Evolutionary conservation across 1,284 basidiomycete genomes (phyloP).

Genomic region (Moniliella sp.): DNA sequence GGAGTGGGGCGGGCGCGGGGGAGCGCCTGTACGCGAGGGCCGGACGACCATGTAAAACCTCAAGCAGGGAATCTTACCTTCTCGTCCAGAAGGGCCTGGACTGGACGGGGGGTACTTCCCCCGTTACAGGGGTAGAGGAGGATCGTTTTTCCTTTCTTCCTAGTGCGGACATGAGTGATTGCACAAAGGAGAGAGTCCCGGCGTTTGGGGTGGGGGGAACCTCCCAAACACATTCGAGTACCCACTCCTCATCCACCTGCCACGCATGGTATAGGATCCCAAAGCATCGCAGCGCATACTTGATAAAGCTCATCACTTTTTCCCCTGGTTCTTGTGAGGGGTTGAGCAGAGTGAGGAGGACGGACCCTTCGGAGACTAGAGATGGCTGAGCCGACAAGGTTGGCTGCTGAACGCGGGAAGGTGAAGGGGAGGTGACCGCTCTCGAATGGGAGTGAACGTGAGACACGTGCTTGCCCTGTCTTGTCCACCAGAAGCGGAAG

Average conservation of each 20-base stretch:
- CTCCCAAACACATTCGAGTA: too few species aligned
- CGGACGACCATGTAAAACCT: conserved; percentile 18
- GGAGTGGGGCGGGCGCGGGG: too few species aligned
- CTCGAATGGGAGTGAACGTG: conserved; percentile 6
- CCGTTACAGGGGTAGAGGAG: too few species aligned
- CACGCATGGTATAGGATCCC: conserved; percentile 40
- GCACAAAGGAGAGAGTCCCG: too few species aligned
- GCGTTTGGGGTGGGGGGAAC: too few species aligned
- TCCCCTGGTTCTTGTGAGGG: conserved; percentile 15
- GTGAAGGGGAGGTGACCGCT: conserved; percentile 6
- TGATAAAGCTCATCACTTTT: conserved; percentile 19
- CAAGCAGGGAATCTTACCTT: conserved; percentile 8
- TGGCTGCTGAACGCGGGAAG: conserved; percentile 7
- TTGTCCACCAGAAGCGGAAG: conserved; percentile 24
- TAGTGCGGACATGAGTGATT: too few species aligned
- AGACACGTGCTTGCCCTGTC: conserved; percentile 12
- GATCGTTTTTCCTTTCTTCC: too few species aligned
- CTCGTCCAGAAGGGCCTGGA: conserved; percentile 5
- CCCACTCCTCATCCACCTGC: too few species aligned
- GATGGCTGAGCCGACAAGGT: conserved; percentile 7
- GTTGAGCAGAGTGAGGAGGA: conserved; percentile 16
- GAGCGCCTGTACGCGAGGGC: too few species aligned
- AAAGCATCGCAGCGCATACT: conserved; percentile 38
- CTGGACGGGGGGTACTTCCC: conserved; percentile 9
- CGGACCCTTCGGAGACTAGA: conserved; percentile 1